phyloP scores from a whole-genome alignment of 768 basidiomycete species.

The Auricularia cornea region DNA sequence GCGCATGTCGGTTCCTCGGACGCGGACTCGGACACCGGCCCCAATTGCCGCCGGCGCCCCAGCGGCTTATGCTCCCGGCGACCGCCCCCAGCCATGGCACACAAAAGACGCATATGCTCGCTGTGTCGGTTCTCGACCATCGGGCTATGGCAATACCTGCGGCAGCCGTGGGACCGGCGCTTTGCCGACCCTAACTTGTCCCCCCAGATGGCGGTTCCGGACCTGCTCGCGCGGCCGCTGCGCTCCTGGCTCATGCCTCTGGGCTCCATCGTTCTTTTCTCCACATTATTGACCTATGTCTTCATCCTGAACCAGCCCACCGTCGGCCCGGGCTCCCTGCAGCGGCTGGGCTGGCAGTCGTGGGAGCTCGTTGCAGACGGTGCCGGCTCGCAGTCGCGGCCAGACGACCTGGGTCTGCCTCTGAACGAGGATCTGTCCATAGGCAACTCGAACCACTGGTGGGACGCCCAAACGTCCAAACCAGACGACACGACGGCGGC shows the following conservation, averaged over 20 bases:
- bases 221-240: constrained; percentile 14
- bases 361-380: constrained; percentile 48
- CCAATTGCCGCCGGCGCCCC: too few relatives aligned
- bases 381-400: not conserved
- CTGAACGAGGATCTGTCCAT: not conserved
- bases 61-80: too few relatives aligned
- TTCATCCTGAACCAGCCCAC: constrained; percentile 78
- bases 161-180: too few relatives aligned
- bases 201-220: not conserved
- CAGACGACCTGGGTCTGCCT: constrained; percentile 8
- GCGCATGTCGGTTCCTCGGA: too few relatives aligned
- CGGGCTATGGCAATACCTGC: too few relatives aligned
- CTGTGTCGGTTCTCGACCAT: too few relatives aligned
- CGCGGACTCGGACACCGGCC: too few relatives aligned
- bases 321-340: constrained; percentile 57
- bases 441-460: not conserved
- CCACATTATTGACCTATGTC: constrained; percentile 61
- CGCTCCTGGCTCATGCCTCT: constrained; percentile 52
- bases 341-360: constrained; percentile 81
- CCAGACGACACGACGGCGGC: constrained; percentile 10
- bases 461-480: constrained; percentile 5
- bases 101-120: too few relatives aligned
- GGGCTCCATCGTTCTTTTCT: constrained; percentile 55
- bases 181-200: too few relatives aligned
- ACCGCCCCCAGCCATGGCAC: too few relatives aligned